A percentile compares a stretch with the other conserved stretches of the same genome.
phyloP scores from a whole-genome alignment of 768 basidiomycete species.

The Collybia sordida region DNA sequence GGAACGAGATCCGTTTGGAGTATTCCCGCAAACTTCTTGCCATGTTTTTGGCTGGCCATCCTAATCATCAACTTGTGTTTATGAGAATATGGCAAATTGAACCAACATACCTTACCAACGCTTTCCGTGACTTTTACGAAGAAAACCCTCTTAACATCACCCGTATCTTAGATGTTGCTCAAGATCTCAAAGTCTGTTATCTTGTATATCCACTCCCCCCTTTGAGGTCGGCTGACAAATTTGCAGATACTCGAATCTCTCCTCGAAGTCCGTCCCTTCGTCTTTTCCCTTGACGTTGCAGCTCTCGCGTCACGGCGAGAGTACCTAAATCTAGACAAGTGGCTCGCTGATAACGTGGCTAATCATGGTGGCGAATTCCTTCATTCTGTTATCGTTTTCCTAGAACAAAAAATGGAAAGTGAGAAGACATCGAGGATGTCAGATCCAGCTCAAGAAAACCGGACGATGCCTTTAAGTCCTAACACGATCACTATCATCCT shows the following conservation, averaged over 20 bases:
- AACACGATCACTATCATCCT: slow-evolving; percentile 92
- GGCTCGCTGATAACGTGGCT: slow-evolving; percentile 87
- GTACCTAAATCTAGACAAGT: slow-evolving; percentile 94
- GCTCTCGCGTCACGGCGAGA: slow-evolving; percentile 91
- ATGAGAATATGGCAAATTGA: slow-evolving; percentile 95
- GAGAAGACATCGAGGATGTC: slow-evolving; percentile 78
- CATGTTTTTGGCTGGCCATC: slow-evolving; percentile 91
- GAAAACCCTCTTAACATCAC: slow-evolving; percentile 93
- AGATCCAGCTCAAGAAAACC: slow-evolving; percentile 74
- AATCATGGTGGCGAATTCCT: slow-evolving; percentile 85
- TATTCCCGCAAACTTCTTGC: slow-evolving; percentile 82
- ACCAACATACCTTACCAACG: slow-evolving; percentile 80
- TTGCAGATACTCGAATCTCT: slow-evolving; percentile 87
- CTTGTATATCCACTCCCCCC: background rate
- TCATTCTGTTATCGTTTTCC: slow-evolving; percentile 81
- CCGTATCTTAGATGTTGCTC: slow-evolving; percentile 91
- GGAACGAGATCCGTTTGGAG: slow-evolving; percentile 87
- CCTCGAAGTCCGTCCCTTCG: slow-evolving; percentile 84
- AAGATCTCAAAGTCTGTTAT: slow-evolving; percentile 80
- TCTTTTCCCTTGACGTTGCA: slow-evolving; percentile 91
- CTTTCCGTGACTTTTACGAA: slow-evolving; percentile 89
- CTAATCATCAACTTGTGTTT: slow-evolving; percentile 95
- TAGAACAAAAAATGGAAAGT: slow-evolving; percentile 90
- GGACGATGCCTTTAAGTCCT: slow-evolving; percentile 85
- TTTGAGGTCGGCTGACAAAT: background rate